Conservation (phyloP, 371 early-diverging fungal species). For the Mucor irregularis region DNA sequence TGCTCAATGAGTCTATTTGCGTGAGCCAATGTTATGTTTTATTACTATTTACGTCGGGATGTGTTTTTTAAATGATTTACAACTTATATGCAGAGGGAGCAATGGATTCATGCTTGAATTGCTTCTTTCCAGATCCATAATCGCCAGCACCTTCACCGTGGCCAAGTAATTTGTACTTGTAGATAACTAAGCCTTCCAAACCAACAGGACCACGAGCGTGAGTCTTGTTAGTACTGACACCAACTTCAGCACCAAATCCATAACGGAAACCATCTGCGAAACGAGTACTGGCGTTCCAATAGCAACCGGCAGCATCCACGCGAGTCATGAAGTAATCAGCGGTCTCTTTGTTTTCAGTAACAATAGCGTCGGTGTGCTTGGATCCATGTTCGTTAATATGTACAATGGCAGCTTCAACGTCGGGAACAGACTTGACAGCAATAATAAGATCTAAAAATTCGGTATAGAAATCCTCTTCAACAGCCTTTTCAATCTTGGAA, state of each 20-base stretch:
- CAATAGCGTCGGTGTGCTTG: slow-evolving; percentile 93
- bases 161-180: slow-evolving; percentile 92
- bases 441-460: slow-evolving; percentile 89
- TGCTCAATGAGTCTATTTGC: too few species aligned
- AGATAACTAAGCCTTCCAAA: slow-evolving; percentile 93
- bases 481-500: slow-evolving; percentile 27
- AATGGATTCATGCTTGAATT: slow-evolving; percentile 69
- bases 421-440: slow-evolving; percentile 78
- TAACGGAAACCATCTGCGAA: slow-evolving; percentile 98
- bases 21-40: too few species aligned
- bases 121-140: slow-evolving; percentile 78
- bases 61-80: too few species aligned
- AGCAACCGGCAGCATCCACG: slow-evolving; percentile 97
- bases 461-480: slow-evolving; percentile 73
- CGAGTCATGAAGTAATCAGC: slow-evolving; percentile 86
- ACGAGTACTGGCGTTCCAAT: slow-evolving; percentile 94
- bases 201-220: slow-evolving; percentile 98
- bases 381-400: slow-evolving; percentile 93
- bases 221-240: slow-evolving; percentile 96
- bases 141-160: slow-evolving; percentile 83
- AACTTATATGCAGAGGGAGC: slow-evolving; percentile 32
- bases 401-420: slow-evolving; percentile 78
- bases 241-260: slow-evolving; percentile 97
- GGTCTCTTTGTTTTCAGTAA: slow-evolving; percentile 73
- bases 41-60: too few species aligned